Evolutionary conservation across 75 land plant species (phyloP).

Genomic region (Ceratopteris richardii): DNA sequence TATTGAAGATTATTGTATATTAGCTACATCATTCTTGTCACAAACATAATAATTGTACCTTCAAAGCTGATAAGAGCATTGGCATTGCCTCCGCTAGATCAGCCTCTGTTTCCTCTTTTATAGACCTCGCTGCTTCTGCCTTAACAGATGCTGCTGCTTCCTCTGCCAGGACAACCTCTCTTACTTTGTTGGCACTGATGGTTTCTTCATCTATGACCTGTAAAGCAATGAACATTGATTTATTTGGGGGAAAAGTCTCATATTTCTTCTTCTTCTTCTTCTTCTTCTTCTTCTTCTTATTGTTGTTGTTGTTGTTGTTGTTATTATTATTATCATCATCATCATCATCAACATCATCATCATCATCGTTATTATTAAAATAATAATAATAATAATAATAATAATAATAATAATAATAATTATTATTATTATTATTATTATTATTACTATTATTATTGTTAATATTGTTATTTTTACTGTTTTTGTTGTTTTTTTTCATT

Average conservation of each 20-base stretch:
- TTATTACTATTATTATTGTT: too few relatives aligned
- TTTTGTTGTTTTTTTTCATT: too few relatives aligned
- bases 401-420: too few relatives aligned
- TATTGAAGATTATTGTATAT: too few relatives aligned
- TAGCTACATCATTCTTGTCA: too few relatives aligned
- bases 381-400: too few relatives aligned
- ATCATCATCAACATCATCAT: not conserved
- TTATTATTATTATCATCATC: not conserved
- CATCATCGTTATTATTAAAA: too few relatives aligned
- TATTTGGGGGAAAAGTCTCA: not conserved
- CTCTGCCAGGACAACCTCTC: constrained; percentile 21
- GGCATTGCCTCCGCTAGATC: constrained; percentile 23
- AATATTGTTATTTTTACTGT: too few relatives aligned
- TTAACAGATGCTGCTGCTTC: constrained; percentile 27
- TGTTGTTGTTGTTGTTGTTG: too few relatives aligned
- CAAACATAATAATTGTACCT: constrained; percentile 10
- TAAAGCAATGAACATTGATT: not conserved
- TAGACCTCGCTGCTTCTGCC: constrained; percentile 19
- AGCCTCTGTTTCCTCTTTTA: constrained; percentile 30
- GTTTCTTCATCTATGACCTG: constrained; percentile 28
- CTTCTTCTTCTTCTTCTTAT: too few relatives aligned
- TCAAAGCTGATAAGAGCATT: constrained; percentile 16
- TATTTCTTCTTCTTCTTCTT: too few relatives aligned
- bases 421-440: too few relatives aligned
- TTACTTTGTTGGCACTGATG: constrained; percentile 18